Percentiles rank a stretch among this genome's conserved stretches.
These are phyloP conservation scores for Rhododendron griersonianum DNA, from an alignment of 148 eudicot genomes.

Conservation along the genomic window DNA sequence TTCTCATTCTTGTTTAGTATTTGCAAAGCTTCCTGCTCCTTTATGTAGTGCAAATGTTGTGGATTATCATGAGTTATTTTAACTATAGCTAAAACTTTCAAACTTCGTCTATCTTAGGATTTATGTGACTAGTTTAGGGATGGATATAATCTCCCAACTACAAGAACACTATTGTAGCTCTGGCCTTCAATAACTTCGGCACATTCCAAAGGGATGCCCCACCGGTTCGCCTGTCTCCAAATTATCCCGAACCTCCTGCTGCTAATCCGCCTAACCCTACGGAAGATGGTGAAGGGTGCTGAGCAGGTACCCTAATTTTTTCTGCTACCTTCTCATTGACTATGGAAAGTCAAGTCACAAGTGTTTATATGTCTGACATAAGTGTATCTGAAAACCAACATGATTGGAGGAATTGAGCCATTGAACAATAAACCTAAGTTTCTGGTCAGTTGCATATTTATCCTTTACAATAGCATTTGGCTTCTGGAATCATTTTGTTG, in stretches of 20 bases:
- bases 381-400: background rate
- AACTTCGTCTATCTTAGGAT: too few relatives aligned
- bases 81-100: too few relatives aligned
- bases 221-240: constrained; percentile 67
- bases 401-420: background rate
- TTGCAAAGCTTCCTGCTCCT: too few relatives aligned
- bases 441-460: background rate
- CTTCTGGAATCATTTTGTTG: background rate
- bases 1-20: too few relatives aligned
- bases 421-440: background rate
- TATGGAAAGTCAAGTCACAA: background rate
- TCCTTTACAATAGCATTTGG: too few relatives aligned
- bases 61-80: too few relatives aligned
- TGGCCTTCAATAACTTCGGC: constrained; percentile 81
- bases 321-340: background rate
- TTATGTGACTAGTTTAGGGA: too few relatives aligned
- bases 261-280: constrained; percentile 20
- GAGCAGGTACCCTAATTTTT: constrained; percentile 51
- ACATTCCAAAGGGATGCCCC: constrained; percentile 90
- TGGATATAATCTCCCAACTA: constrained; percentile 27
- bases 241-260: constrained; percentile 59
- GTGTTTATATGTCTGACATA: too few relatives aligned
- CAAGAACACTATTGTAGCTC: constrained; percentile 67
- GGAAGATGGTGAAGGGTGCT: constrained; percentile 83
- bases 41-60: too few relatives aligned